Base-by-base conservation (phyloP, 1,139 yeast species). In the Candida sp. region DNA sequence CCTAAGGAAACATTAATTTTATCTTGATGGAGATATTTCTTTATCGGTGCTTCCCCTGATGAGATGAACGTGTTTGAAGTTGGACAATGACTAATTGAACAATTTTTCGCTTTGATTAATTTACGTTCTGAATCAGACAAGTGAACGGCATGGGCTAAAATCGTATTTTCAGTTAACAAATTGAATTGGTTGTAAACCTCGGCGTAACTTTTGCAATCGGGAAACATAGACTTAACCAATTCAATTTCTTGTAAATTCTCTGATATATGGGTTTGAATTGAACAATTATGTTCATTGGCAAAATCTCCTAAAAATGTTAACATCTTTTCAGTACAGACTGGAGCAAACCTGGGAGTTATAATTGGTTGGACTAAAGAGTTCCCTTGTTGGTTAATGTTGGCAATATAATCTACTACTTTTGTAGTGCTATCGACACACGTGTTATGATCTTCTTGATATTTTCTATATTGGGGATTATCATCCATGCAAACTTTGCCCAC, bases 401-500 rank as follows among this genome's bases (percentile, higher is more conserved):
- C 63, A 38, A 89, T 71, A 58, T 85, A 82, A 4, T 76, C 67
- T 6, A 86, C 74, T 4, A 90, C 79, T 11, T 72, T 67, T 21
- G 72, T 55, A 54, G 86, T 84, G 5, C 85, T 77, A n/a, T 63
- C 53, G 41, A 82, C 63, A 42, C 90, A 79, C 44, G 81, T 81
- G 5, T 75, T 77, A n/a, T 73, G 64, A 1, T 78, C 69, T 57
- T 90, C 96, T 41, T 65, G 80, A 59, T 81, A 86, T 25, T 77
- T 83, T 1, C 95, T 95, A 30, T 87, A 81, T 52, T 82, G 75
- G 22, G 77, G 62, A 53, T 73, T 73, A 49, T 68, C 68, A 48
- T 73, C 71, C 98, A 93, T 91, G 61, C 98, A 93, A n/a, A 89
- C 96, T 51, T 95, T 84, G 4, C 99, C 99, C 27, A 93, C 83